Percentiles rank a stretch among this genome's conserved stretches.
phyloP scores from a whole-genome alignment of 306 rosid genomes.

The Begonia masoniana region DNA sequence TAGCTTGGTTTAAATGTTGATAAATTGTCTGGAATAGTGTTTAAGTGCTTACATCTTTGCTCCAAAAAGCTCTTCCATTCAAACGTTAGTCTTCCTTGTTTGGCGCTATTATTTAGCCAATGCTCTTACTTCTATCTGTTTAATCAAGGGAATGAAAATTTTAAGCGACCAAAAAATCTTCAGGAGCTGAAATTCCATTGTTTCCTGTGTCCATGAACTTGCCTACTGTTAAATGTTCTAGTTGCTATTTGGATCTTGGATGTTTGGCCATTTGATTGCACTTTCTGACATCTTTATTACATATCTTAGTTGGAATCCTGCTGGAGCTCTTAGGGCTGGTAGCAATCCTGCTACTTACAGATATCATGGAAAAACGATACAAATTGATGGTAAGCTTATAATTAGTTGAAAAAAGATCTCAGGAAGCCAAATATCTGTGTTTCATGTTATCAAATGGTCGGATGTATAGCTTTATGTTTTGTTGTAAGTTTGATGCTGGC shows the following conservation, averaged over 20 bases:
- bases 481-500: neutral
- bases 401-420: neutral
- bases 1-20: too few relatives aligned
- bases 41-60: too few relatives aligned
- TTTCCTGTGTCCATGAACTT: neutral
- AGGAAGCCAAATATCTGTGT: too few relatives aligned
- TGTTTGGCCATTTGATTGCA: slow-evolving; percentile 4
- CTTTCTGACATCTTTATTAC: slow-evolving; percentile 14
- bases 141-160: neutral
- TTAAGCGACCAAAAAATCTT: neutral
- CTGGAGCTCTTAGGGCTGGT: slow-evolving; percentile 89
- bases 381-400: slow-evolving; percentile 59
- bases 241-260: slow-evolving; percentile 2
- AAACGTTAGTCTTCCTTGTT: neutral
- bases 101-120: neutral
- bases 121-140: neutral
- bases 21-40: too few relatives aligned
- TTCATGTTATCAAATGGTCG: too few relatives aligned
- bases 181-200: neutral
- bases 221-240: neutral
- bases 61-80: neutral
- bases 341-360: slow-evolving; percentile 76
- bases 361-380: slow-evolving; percentile 47
- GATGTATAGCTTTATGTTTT: neutral
- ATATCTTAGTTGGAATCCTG: slow-evolving; percentile 80